A percentile compares a stretch with the other conserved stretches of the same genome.
phyloP scores from a whole-genome alignment of 148 eudicot species.

The Amaranthus palmeri region DNA sequence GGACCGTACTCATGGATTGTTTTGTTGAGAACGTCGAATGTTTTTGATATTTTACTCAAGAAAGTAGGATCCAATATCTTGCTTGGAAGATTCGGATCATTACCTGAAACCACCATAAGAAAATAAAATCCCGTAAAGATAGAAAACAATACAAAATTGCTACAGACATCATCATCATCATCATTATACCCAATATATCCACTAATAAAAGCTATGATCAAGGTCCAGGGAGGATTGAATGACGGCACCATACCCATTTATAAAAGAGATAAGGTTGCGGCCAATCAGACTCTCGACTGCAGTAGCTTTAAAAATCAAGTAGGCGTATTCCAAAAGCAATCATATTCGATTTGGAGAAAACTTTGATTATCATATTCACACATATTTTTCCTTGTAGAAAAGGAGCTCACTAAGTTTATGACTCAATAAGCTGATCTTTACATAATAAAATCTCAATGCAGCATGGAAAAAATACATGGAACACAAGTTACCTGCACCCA shows the following conservation, averaged over 20 bases:
- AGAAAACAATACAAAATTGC: not conserved
- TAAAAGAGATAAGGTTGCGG: too few species aligned
- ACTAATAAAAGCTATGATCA: too few species aligned
- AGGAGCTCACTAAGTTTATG: not conserved
- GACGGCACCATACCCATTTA: too few species aligned
- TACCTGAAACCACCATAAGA: constrained; percentile 42
- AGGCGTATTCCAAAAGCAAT: not conserved
- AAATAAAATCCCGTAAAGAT: not conserved
- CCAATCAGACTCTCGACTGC: too few species aligned
- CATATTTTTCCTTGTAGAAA: not conserved
- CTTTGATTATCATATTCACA: not conserved
- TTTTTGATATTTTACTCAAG: constrained; percentile 42
- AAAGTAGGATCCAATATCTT: constrained; percentile 64
- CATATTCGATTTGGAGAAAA: not conserved
- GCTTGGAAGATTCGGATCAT: constrained; percentile 50
- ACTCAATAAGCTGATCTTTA: not conserved
- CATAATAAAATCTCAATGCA: too few species aligned
- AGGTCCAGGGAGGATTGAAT: too few species aligned
- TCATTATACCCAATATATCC: too few species aligned
- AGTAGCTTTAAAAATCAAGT: not conserved
- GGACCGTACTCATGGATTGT: constrained; percentile 54
- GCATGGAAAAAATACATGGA: not conserved
- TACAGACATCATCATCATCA: too few species aligned
- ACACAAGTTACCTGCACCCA: constrained; percentile 68
- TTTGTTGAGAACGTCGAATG: constrained; percentile 40